Evolutionary conservation across 805 yeast genomes (phyloP).

Genomic region (Priceomyces melissophilus): DNA sequence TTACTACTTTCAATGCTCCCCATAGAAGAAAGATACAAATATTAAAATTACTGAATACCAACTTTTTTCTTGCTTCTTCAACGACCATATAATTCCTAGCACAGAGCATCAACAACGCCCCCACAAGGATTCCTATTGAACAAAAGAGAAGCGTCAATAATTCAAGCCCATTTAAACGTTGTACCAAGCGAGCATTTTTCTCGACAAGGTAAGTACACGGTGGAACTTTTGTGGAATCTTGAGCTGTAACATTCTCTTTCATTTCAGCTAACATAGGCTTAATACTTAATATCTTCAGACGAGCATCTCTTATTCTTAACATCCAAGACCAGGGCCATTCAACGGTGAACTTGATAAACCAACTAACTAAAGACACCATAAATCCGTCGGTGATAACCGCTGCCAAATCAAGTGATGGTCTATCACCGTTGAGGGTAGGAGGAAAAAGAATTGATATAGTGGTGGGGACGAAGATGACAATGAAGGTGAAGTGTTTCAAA

Average conservation of each 20-base stretch:
- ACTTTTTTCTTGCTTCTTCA: conserved; percentile 20
- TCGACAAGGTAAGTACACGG: no score
- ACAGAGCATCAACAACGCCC: conserved; percentile 25
- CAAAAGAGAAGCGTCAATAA: conserved; percentile 21
- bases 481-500: conserved; percentile 18
- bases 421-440: conserved; percentile 6
- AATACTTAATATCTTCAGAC: conserved; percentile 10
- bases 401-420: conserved; percentile 16
- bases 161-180: conserved; percentile 14
- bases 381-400: conserved; percentile 28
- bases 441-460: conserved; percentile 23
- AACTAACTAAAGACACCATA: conserved; percentile 28
- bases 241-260: conserved; percentile 10
- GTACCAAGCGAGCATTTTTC: conserved; percentile 8
- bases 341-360: conserved; percentile 28
- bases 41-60: conserved; percentile 35
- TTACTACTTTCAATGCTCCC: conserved; percentile 24
- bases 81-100: conserved; percentile 23
- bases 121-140: conserved; percentile 21
- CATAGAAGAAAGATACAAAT: conserved; percentile 32
- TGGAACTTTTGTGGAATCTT: conserved; percentile 1
- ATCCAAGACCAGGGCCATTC: conserved; percentile 47
- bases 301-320: conserved; percentile 17
- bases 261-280: conserved; percentile 4
- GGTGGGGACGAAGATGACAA: conserved; percentile 23